Conservation (phyloP, 306 rosid genomes). For the Pterocarpus macrocarpus region DNA sequence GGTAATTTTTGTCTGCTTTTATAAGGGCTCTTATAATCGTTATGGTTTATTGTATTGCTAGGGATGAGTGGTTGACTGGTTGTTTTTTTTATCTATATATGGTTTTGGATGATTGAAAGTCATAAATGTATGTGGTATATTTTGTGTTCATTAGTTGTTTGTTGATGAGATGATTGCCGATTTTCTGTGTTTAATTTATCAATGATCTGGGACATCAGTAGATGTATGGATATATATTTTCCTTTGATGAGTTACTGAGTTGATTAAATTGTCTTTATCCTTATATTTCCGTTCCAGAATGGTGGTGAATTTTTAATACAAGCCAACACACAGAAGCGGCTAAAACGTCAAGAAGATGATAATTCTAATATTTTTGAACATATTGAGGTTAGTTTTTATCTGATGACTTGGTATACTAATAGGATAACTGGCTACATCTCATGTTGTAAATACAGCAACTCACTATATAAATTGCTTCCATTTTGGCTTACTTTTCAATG, state of each 20-base stretch:
- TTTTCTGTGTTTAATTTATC: not conserved
- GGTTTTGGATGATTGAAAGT: slow-evolving; percentile 6
- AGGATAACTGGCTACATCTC: slow-evolving; percentile 15
- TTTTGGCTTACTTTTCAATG: slow-evolving; percentile 18
- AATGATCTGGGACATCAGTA: slow-evolving; percentile 9
- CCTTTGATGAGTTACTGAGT: slow-evolving; percentile 10
- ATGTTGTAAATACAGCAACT: slow-evolving; percentile 7
- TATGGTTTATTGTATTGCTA: slow-evolving; percentile 11
- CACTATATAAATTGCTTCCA: slow-evolving; percentile 5
- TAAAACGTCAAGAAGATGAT: slow-evolving; percentile 66
- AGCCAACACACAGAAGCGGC: slow-evolving; percentile 91
- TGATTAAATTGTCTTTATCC: slow-evolving; percentile 16
- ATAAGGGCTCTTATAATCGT: not conserved
- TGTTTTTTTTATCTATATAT: slow-evolving; percentile 27
- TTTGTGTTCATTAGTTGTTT: slow-evolving; percentile 21
- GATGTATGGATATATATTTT: slow-evolving; percentile 26
- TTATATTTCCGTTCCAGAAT: slow-evolving; percentile 50
- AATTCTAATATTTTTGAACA: slow-evolving; percentile 61
- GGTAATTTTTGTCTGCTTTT: slow-evolving; percentile 14
- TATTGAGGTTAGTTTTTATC: slow-evolving; percentile 72
- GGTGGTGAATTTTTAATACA: slow-evolving; percentile 85
- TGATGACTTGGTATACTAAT: slow-evolving; percentile 26
- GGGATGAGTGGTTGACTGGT: slow-evolving; percentile 13
- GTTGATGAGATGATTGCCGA: slow-evolving; percentile 1
- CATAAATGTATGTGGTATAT: not conserved